Conservation (phyloP, 257 asterid genomes). For the Handroanthus guayacan region DNA sequence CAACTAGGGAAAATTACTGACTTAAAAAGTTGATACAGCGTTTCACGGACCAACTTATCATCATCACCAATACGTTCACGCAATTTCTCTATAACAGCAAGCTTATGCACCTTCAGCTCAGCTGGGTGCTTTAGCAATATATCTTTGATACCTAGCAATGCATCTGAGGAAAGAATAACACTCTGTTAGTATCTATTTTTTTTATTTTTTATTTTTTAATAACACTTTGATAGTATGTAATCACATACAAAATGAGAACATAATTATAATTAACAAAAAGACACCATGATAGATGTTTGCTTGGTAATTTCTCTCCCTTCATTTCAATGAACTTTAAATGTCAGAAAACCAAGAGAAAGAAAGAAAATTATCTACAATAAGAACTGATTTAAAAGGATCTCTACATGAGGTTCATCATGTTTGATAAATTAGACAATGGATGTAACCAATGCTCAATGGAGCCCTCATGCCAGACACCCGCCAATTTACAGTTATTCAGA, state of each 20-base stretch:
- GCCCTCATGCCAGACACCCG: background rate
- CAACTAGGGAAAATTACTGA: slow-evolving; percentile 78
- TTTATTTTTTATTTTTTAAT: background rate
- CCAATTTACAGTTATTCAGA: background rate
- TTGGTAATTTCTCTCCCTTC: background rate
- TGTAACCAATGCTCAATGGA: background rate
- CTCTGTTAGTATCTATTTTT: slow-evolving; percentile 7
- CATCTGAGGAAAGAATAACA: slow-evolving; percentile 55
- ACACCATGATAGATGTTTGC: background rate
- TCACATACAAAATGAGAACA: slow-evolving; percentile 1
- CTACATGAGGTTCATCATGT: background rate
- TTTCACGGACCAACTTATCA: slow-evolving; percentile 83
- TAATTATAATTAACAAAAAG: background rate
- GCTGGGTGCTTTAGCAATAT: slow-evolving; percentile 71
- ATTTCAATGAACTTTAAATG: background rate
- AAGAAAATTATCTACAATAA: background rate
- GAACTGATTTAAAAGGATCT: background rate
- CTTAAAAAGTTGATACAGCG: slow-evolving; percentile 80
- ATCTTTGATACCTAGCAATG: slow-evolving; percentile 77
- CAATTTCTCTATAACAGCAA: slow-evolving; percentile 83
- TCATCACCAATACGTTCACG: slow-evolving; percentile 94
- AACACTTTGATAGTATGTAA: slow-evolving; percentile 20
- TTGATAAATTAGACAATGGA: background rate
- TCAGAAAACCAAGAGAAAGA: background rate
- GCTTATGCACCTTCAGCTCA: slow-evolving; percentile 87